Evolutionary conservation across 2,329 filamentous ascomycete genomes (phyloP), one percentile per base, ranked within the genome.

Genomic region (Penicillium capsulatum): DNA sequence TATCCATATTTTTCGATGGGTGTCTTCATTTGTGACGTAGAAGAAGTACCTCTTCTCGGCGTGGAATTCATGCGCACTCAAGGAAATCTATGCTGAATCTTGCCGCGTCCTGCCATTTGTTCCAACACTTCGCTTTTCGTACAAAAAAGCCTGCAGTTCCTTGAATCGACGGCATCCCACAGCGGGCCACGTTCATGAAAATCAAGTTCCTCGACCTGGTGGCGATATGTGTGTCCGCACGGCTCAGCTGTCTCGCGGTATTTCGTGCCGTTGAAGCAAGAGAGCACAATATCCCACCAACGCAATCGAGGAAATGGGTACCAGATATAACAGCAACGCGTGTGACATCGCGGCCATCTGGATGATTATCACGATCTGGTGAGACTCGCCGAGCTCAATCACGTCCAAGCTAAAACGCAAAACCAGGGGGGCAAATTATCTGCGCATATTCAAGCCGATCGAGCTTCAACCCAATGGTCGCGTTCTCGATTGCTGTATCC

Each of bases 171-270:
- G n/a, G n/a, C n/a, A n/a, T n/a, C n/a, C n/a, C n/a, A n/a, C n/a
- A n/a, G n/a, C 70, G 84, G 34, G 81, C 81, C 3, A 87, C 85
- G 53, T 86, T 82, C 54, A 60, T 86, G 10, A 83, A 87, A 60
- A 84, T 75, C 4, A 71, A 86, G 63, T 54, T 80, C 1, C 69
- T 85, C 42, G 83, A 82, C 46, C 40, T 82, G 3, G 24, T 58
- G 7, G 69, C 73, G 7, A 67, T 77, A 15, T 80, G 79, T 47
- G 43, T 83, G 3, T 81, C 75, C 0, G 67, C 78, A 2, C 80
- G 77, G 2, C 49, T 85, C 1, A 69, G 73, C 7, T 65, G 86
- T 45, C 67, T 90, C 7, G 76, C 79, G 16, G 65, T 84, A 6
- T 87, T 77, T 68, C 80, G 77, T 40, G 71, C 73, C n/a, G 69